These are phyloP conservation scores for Puccinia novopanici DNA, from an alignment of 1,284 basidiomycete genomes.

Conservation along the genomic window DNA sequence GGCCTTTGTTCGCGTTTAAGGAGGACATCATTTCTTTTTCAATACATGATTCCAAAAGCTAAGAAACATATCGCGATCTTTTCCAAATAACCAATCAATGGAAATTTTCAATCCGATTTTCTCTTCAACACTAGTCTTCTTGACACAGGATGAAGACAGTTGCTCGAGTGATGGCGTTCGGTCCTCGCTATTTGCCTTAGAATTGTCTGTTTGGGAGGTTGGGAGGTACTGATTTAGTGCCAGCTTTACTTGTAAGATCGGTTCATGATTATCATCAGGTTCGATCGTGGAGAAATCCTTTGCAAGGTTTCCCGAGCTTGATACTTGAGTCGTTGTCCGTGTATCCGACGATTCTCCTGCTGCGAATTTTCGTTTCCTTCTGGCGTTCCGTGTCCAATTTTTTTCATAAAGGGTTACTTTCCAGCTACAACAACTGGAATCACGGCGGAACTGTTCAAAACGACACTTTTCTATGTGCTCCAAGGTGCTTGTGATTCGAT, in stretches of 20 bases:
- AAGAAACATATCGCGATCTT: slow-evolving; percentile 8
- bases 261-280: neutral
- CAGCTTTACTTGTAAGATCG: slow-evolving; percentile 9
- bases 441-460: neutral
- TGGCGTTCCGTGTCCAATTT: slow-evolving; percentile 25
- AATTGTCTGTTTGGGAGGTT: neutral
- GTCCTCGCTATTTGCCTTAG: neutral
- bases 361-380: slow-evolving; percentile 35
- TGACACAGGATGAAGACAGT: neutral
- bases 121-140: neutral
- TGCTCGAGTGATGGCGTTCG: neutral
- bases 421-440: neutral
- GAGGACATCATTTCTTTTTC: neutral
- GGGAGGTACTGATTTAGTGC: neutral
- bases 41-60: slow-evolving; percentile 36
- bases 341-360: neutral
- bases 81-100: slow-evolving; percentile 4
- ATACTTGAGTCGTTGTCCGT: neutral
- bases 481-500: slow-evolving; percentile 22
- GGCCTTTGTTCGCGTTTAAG: neutral
- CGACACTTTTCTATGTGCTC: neutral
- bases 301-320: neutral
- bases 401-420: slow-evolving; percentile 7
- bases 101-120: slow-evolving; percentile 13
- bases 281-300: neutral